phyloP scores from a whole-genome alignment of 2,329 filamentous ascomycete species.

The Taxawa tesnikishii region DNA sequence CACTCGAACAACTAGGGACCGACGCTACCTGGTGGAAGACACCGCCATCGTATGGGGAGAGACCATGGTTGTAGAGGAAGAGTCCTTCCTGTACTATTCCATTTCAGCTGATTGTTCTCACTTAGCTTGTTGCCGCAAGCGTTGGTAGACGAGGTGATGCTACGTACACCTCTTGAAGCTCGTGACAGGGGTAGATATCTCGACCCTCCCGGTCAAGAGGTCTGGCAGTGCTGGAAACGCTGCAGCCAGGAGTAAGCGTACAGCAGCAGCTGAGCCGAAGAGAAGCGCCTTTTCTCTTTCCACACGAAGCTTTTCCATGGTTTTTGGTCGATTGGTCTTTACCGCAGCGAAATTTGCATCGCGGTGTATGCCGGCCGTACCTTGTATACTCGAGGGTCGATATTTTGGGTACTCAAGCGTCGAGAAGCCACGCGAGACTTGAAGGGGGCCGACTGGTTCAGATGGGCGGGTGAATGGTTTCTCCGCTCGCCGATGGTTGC shows the following conservation, averaged over 20 bases:
- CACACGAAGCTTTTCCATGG: background rate
- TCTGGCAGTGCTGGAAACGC: constrained; percentile 74
- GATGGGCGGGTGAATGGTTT: too few species aligned
- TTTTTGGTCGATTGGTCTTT: too few species aligned
- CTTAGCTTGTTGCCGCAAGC: background rate
- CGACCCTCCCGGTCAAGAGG: constrained; percentile 78
- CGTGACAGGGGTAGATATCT: constrained; percentile 92
- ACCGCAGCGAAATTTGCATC: too few species aligned
- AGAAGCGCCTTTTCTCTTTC: constrained; percentile 47
- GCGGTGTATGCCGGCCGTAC: too few species aligned
- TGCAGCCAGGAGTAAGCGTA: constrained; percentile 69
- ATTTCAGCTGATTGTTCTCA: constrained; percentile 6
- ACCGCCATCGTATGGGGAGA: constrained; percentile 93
- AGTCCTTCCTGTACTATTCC: constrained; percentile 79
- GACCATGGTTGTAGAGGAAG: constrained; percentile 90
- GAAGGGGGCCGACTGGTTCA: too few species aligned
- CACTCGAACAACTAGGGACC: constrained; percentile 5
- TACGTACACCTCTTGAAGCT: constrained; percentile 90
- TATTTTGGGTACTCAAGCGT: too few species aligned
- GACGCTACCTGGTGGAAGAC: constrained; percentile 54
- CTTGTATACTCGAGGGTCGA: too few species aligned
- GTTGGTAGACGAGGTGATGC: background rate
- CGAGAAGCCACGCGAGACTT: too few species aligned
- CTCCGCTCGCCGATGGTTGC: too few species aligned
- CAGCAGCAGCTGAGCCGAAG: constrained; percentile 61